Percentiles rank a stretch among this genome's conserved stretches.
Evolutionary conservation across 768 basidiomycete genomes (phyloP).

Genomic region (Agrocybe praecox): DNA sequence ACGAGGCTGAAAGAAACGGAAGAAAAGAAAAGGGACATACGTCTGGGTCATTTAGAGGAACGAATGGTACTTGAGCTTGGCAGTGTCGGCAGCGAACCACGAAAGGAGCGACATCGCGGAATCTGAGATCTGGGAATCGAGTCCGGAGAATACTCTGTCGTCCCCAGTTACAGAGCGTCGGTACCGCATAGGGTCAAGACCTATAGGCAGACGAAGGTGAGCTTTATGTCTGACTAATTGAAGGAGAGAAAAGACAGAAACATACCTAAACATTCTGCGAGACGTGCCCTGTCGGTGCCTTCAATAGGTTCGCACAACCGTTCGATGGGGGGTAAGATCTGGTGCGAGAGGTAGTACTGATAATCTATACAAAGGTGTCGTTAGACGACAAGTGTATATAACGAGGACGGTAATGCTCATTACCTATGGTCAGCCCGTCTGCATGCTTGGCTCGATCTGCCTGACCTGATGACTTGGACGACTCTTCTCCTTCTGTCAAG

Average conservation of each 20-base stretch:
- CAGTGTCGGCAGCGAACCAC: constrained; percentile 79
- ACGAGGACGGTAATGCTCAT: background rate
- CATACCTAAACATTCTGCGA: constrained; percentile 93
- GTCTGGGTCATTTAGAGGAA: constrained; percentile 59
- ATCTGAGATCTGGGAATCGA: constrained; percentile 95
- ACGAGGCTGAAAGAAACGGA: background rate
- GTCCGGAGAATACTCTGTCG: constrained; percentile 71
- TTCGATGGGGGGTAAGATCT: constrained; percentile 93
- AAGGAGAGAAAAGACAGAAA: background rate
- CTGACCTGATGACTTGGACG: constrained; percentile 70
- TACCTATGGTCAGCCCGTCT: constrained; percentile 85
- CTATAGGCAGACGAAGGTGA: constrained; percentile 11
- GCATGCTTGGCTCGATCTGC: constrained; percentile 94
- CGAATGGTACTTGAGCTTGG: constrained; percentile 56
- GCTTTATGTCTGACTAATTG: too few relatives aligned
- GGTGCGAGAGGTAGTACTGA: constrained; percentile 88
- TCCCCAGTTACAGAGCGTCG: constrained; percentile 41
- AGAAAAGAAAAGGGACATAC: constrained; percentile 34
- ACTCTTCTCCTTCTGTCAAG: constrained; percentile 69
- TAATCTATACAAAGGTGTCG: constrained; percentile 60
- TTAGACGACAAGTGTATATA: background rate
- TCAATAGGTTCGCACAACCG: constrained; percentile 96
- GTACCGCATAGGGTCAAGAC: constrained; percentile 34
- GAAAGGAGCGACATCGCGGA: constrained; percentile 74
- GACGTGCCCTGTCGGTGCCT: constrained; percentile 87